Evolutionary conservation across 495 filamentous ascomycete species (phyloP).

Genomic region (Annulohypoxylon bovei): DNA sequence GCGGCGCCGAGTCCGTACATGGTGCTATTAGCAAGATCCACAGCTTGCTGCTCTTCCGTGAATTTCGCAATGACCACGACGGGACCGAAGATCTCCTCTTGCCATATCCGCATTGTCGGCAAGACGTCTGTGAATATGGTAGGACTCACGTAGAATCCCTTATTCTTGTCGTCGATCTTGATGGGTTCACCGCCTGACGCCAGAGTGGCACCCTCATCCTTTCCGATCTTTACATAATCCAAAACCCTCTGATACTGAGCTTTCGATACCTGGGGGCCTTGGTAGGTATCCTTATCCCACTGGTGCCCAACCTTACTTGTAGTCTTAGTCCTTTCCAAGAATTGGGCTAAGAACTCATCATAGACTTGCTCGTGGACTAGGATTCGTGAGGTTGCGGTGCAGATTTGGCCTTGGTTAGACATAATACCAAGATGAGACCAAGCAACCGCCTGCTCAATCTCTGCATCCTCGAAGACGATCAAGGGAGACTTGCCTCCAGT

Average conservation of each 20-base stretch:
- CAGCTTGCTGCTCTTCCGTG: conserved; percentile 1
- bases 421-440: conserved; percentile 10
- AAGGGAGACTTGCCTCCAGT: conserved; percentile 10
- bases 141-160: conserved; percentile 2
- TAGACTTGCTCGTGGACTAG: conserved; percentile 9
- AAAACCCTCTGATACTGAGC: conserved; percentile 1
- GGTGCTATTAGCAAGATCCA: conserved; percentile 6
- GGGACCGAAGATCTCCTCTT: conserved; percentile 9
- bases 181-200: conserved; percentile 1
- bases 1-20: conserved; percentile 10
- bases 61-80: conserved; percentile 6
- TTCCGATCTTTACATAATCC: conserved; percentile 1
- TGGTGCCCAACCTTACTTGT: conserved; percentile 9
- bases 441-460: conserved; percentile 1
- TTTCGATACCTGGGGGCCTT: conserved; percentile 9
- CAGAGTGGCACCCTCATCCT: conserved; percentile 1
- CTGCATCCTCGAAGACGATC: conserved; percentile 9
- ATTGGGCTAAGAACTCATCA: conserved; percentile 1
- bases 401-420: conserved; percentile 12
- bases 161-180: neutral
- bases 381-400: conserved; percentile 1
- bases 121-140: conserved; percentile 2
- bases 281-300: conserved; percentile 11
- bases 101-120: conserved; percentile 10
- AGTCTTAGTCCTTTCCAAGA: conserved; percentile 1